Percentiles rank a stretch among this genome's conserved stretches.
phyloP scores from a whole-genome alignment of 2,329 filamentous ascomycete species.

The Cordyceps farinosa region DNA sequence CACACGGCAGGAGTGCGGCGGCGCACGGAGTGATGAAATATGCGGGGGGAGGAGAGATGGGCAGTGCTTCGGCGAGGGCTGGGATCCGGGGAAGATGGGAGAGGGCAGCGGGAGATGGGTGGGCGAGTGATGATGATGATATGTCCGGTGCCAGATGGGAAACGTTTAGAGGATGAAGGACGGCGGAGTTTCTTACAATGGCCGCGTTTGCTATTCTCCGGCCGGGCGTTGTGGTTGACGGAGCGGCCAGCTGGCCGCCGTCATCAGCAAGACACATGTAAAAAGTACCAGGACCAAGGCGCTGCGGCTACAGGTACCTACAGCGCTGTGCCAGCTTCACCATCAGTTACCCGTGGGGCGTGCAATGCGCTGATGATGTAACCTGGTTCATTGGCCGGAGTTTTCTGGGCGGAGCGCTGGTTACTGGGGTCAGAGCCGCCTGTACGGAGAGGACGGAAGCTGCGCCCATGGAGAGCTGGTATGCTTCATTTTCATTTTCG shows the following conservation, averaged over 20 bases:
- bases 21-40: not conserved
- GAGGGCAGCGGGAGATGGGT: not conserved
- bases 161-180: not conserved
- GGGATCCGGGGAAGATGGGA: not conserved
- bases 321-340: not conserved
- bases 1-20: not conserved
- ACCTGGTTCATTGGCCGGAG: conserved; percentile 1
- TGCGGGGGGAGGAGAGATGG: not conserved
- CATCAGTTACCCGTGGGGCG: not conserved
- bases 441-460: no score
- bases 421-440: not conserved
- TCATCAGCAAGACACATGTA: conserved; percentile 8
- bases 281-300: not conserved
- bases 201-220: not conserved
- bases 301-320: not conserved
- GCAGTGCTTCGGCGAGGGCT: not conserved
- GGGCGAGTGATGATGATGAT: not conserved
- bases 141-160: not conserved
- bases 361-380: conserved; percentile 10
- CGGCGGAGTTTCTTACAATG: not conserved
- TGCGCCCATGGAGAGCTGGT: no score
- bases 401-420: not conserved
- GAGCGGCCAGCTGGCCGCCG: not conserved
- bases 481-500: no score
- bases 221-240: not conserved